Evolutionary conservation across 495 filamentous ascomycete genomes (phyloP).

Genomic region (Aspergillus leporis): DNA sequence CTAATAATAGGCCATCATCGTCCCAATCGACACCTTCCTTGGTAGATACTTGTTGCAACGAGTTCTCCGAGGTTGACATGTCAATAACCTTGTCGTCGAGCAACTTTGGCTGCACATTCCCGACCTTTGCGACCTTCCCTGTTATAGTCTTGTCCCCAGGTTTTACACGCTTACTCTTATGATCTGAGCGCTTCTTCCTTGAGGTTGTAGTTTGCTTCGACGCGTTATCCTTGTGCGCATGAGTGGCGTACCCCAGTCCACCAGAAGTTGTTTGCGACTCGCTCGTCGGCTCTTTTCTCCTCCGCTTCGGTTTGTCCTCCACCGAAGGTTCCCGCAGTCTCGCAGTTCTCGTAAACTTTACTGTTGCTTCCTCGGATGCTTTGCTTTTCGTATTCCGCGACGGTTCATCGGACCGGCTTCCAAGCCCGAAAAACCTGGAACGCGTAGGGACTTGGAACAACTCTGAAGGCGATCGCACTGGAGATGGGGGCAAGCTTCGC

Average conservation of each 20-base stretch:
- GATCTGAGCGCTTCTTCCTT: slow-evolving; percentile 24
- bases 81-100: slow-evolving; percentile 13
- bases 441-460: slow-evolving; percentile 28
- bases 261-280: slow-evolving; percentile 9
- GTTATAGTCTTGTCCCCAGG: slow-evolving; percentile 35
- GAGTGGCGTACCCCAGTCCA: slow-evolving; percentile 3
- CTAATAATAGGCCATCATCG: slow-evolving; percentile 32
- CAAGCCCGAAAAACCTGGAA: slow-evolving; percentile 32
- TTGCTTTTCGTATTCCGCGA: slow-evolving; percentile 13
- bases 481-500: slow-evolving; percentile 29
- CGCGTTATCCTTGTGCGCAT: slow-evolving; percentile 16
- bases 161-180: slow-evolving; percentile 22
- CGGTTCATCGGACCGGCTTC: slow-evolving; percentile 5
- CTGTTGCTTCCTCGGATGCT: slow-evolving; percentile 7
- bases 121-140: slow-evolving; percentile 37
- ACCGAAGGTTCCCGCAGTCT: slow-evolving; percentile 12
- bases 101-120: slow-evolving; percentile 19
- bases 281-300: slow-evolving; percentile 19
- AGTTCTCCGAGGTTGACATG: slow-evolving; percentile 3
- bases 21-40: slow-evolving; percentile 17
- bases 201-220: slow-evolving; percentile 20
- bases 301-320: slow-evolving; percentile 20
- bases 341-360: slow-evolving; percentile 9
- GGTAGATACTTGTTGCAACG: background rate
- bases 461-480: slow-evolving; percentile 38